Evolutionary conservation across 495 filamentous ascomycete species (phyloP), one percentile per base, ranked within the genome.

Genomic region (Talaromyces proteolyticus): DNA sequence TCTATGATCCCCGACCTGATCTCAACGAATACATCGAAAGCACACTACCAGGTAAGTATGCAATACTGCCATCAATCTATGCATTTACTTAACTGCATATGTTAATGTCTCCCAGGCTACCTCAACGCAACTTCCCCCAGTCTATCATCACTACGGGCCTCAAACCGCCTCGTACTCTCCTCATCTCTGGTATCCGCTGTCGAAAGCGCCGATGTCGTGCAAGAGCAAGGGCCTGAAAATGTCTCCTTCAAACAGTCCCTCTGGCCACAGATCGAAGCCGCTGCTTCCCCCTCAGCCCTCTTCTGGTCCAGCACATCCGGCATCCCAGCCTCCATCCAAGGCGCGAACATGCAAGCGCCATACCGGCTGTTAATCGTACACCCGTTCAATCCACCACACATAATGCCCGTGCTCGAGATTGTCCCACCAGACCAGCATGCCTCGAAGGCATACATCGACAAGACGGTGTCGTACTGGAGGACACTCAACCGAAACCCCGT

Each of bases 321-420:
- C 1, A 83, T 82, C 22, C 66, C 78, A 0, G 75, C 78, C 0
- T 76, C 70, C 1, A 57, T 51, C 29, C 79, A 84, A 47, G 53
- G 47, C 2, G 41, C 44, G 11, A 37, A 61, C 1, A 67, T 77
- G 62, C 42, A 59, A 19, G 68, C 78, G 24, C 68, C 61, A 12
- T 64, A 57, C 7, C 64, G 79, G 2, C 54, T 84, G 3, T 49
- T 82, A 0, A 71, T 82, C 4, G 78, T 78, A 17, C 82, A 84
- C 56, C 80, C 80, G 1, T 86, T 79, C 53, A 84, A 85, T 37
- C 81, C 78, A 16, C 82, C 79, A 6, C 78, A 85, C 56, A 67
- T 84, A 23, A 82, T 85, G 73, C 80, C 81, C 0, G 54, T 84
- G 0, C 61, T 84, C n/a, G 79, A 84, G 59, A 60, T 82, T 47